Evolutionary conservation across 164 flowering plant species (phyloP).

Genomic region (Piper longum): DNA sequence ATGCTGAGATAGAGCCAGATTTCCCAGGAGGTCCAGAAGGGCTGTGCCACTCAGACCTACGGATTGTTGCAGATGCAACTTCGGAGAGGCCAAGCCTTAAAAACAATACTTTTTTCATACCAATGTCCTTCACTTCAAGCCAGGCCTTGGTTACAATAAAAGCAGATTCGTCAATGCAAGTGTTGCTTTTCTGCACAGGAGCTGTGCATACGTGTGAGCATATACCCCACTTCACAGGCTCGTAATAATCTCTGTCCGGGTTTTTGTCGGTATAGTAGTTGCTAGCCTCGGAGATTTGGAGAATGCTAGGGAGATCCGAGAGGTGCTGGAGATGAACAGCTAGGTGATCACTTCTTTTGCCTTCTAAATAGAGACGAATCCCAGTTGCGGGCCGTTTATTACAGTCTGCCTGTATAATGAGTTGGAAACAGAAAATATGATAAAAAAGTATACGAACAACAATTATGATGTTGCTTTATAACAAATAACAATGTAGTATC

Average conservation of each 20-base stretch:
- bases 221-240: constrained; percentile 69
- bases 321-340: constrained; percentile 92
- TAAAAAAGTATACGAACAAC: background rate
- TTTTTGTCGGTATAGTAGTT: constrained; percentile 26
- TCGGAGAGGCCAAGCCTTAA: constrained; percentile 72
- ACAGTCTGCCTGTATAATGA: constrained; percentile 49
- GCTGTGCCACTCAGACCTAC: constrained; percentile 78
- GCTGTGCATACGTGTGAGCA: constrained; percentile 82
- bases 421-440: background rate
- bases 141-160: constrained; percentile 77
- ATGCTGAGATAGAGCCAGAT: constrained; percentile 51
- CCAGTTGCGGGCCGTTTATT: constrained; percentile 77
- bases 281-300: constrained; percentile 47
- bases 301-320: constrained; percentile 38
- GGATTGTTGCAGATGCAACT: constrained; percentile 49
- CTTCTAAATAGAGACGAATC: constrained; percentile 72
- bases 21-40: constrained; percentile 34
- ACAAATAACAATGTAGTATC: too few species aligned
- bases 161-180: constrained; percentile 48
- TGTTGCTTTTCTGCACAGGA: constrained; percentile 45
- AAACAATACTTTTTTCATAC: constrained; percentile 71
- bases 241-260: constrained; percentile 38
- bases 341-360: constrained; percentile 56
- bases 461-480: background rate
- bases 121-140: constrained; percentile 59